These are phyloP conservation scores for Penicillium paxilli DNA, from an alignment of 495 filamentous ascomycete genomes.

Conservation along the genomic window DNA sequence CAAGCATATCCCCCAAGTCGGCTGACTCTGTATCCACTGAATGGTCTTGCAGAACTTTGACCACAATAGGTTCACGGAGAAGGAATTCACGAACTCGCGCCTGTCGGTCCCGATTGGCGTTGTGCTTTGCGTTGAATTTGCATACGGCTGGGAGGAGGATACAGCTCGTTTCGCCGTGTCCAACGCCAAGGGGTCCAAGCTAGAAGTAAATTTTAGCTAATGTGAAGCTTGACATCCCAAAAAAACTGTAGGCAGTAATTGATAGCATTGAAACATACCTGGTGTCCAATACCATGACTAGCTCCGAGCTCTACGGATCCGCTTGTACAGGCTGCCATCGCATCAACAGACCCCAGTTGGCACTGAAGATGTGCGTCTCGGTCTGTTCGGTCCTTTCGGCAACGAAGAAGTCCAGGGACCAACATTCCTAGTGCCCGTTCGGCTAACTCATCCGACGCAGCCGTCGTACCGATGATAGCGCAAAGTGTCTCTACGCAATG, in stretches of 20 bases:
- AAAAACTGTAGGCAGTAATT: no score
- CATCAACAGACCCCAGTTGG: constrained; percentile 55
- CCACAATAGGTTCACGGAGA: constrained; percentile 45
- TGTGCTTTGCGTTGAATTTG: constrained; percentile 55
- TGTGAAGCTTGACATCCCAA: background rate
- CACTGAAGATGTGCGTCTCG: constrained; percentile 50
- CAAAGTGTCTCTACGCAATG: constrained; percentile 65
- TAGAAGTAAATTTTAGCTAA: constrained; percentile 5
- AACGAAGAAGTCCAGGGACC: constrained; percentile 52
- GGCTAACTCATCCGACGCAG: constrained; percentile 40
- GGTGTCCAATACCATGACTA: constrained; percentile 68
- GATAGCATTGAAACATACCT: constrained; percentile 42
- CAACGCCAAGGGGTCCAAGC: constrained; percentile 63
- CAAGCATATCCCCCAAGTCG: constrained; percentile 56
- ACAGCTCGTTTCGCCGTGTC: constrained; percentile 67
- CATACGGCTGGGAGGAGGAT: constrained; percentile 62
- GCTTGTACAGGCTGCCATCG: constrained; percentile 51
- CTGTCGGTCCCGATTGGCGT: constrained; percentile 49
- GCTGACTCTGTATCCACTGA: constrained; percentile 33
- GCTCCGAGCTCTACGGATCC: constrained; percentile 53
- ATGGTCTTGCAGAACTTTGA: constrained; percentile 36
- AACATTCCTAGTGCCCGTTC: constrained; percentile 46
- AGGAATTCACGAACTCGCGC: constrained; percentile 47
- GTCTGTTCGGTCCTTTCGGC: constrained; percentile 44
- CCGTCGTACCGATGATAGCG: constrained; percentile 36